Conservation (phyloP, 179 eudicot species). For the Silene coronaria region DNA sequence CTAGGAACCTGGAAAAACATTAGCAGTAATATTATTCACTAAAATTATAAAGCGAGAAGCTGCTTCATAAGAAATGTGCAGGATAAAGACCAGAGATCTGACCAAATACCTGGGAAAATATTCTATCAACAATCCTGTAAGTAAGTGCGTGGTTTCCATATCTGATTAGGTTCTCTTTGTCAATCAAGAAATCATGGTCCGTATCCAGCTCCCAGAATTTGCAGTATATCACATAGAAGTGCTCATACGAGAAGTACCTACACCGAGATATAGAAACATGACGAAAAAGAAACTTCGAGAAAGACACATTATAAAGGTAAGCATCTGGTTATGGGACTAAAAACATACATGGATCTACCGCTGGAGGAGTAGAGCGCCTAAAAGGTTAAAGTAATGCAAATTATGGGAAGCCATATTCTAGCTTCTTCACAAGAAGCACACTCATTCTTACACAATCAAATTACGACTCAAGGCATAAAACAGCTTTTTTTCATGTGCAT, state of each 20-base stretch:
- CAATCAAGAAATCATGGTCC: constrained; percentile 93
- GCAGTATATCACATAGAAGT: constrained; percentile 95
- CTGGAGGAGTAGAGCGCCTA: background rate
- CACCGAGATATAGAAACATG: constrained; percentile 9
- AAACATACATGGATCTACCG: background rate
- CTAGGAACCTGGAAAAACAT: constrained; percentile 55
- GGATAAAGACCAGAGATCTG: background rate
- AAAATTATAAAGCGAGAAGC: background rate
- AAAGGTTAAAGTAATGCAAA: background rate
- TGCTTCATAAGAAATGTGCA: background rate
- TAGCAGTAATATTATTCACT: background rate
- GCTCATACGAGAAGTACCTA: constrained; percentile 99
- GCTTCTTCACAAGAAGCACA: background rate
- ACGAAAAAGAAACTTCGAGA: background rate
- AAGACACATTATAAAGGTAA: background rate
- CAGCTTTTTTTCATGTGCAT: background rate
- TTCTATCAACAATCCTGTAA: constrained; percentile 92
- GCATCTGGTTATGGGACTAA: background rate
- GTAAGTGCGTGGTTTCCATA: constrained; percentile 98
- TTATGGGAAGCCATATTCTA: background rate
- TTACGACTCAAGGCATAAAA: no score
- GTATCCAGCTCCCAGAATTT: constrained; percentile 98
- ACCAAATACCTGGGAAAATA: constrained; percentile 77
- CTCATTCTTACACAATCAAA: background rate
- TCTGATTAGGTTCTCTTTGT: constrained; percentile 94